Percentiles rank a stretch among this genome's conserved stretches.
Evolutionary conservation across 2,329 filamentous ascomycete species (phyloP).

Genomic region (Onygenales sp.): DNA sequence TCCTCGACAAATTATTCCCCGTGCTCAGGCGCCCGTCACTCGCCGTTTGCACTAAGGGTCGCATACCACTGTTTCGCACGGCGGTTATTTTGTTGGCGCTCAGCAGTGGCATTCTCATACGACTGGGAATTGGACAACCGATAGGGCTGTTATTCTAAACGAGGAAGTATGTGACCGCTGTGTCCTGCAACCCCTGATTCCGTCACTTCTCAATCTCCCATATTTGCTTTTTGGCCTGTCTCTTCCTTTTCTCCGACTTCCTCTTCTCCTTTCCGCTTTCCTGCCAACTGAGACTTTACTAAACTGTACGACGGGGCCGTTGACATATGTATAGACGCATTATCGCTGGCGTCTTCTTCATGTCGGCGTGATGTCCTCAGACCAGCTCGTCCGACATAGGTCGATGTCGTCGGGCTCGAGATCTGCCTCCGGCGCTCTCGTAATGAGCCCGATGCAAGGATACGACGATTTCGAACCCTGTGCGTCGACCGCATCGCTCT

Average conservation of each 20-base stretch:
- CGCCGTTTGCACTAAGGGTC: neutral
- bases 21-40: neutral
- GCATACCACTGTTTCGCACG: neutral
- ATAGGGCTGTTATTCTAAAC: neutral
- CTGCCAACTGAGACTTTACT: neutral
- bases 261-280: neutral
- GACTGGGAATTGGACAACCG: neutral
- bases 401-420: constrained; percentile 51
- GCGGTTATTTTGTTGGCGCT: constrained; percentile 2
- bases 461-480: constrained; percentile 66
- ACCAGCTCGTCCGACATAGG: constrained; percentile 48
- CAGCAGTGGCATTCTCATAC: neutral
- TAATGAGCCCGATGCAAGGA: constrained; percentile 16
- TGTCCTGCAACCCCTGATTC: neutral
- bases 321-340: constrained; percentile 3
- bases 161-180: neutral
- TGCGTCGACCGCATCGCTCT: constrained; percentile 80
- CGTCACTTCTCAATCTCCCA: neutral
- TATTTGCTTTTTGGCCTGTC: neutral
- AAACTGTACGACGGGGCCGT: neutral
- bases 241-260: neutral
- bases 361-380: constrained; percentile 37
- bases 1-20: neutral
- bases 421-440: constrained; percentile 46
- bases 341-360: neutral